Evolutionary conservation across 768 basidiomycete genomes (phyloP).

Genomic region (Rhizopogon sp.): DNA sequence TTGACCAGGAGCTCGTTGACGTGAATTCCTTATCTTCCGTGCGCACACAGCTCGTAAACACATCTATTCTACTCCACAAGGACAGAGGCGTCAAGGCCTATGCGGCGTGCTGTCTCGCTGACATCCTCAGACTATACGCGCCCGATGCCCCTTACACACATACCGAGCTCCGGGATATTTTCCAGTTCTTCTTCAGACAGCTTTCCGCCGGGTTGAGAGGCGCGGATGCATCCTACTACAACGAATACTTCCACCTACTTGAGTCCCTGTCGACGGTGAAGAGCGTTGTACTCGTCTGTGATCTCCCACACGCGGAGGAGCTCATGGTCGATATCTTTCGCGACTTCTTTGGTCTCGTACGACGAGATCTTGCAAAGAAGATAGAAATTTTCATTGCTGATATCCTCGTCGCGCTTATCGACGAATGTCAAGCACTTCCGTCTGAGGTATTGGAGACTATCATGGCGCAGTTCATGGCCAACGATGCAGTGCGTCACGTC

Average conservation of each 20-base stretch:
- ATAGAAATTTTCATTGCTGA: slow-evolving; percentile 84
- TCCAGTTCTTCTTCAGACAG: slow-evolving; percentile 93
- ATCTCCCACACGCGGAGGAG: slow-evolving; percentile 82
- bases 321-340: slow-evolving; percentile 81
- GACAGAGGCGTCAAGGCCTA: slow-evolving; percentile 96
- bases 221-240: slow-evolving; percentile 78
- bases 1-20: slow-evolving; percentile 89
- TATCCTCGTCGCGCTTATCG: slow-evolving; percentile 84
- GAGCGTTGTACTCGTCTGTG: slow-evolving; percentile 90
- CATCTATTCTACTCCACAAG: slow-evolving; percentile 84
- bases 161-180: slow-evolving; percentile 88
- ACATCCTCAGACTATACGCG: slow-evolving; percentile 89
- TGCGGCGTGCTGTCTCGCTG: slow-evolving; percentile 90
- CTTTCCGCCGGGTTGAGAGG: slow-evolving; percentile 71
- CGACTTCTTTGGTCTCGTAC: slow-evolving; percentile 75
- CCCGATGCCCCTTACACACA: slow-evolving; percentile 96
- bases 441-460: slow-evolving; percentile 74
- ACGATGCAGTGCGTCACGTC: slow-evolving; percentile 53
- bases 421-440: slow-evolving; percentile 79
- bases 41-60: slow-evolving; percentile 75
- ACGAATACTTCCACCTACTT: slow-evolving; percentile 92
- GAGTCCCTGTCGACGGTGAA: slow-evolving; percentile 93
- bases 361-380: slow-evolving; percentile 72
- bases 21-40: slow-evolving; percentile 60
- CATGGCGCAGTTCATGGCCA: slow-evolving; percentile 82